Evolutionary conservation across 1,284 basidiomycete species (phyloP).

Genomic region (Ganoderma resinaceum): DNA sequence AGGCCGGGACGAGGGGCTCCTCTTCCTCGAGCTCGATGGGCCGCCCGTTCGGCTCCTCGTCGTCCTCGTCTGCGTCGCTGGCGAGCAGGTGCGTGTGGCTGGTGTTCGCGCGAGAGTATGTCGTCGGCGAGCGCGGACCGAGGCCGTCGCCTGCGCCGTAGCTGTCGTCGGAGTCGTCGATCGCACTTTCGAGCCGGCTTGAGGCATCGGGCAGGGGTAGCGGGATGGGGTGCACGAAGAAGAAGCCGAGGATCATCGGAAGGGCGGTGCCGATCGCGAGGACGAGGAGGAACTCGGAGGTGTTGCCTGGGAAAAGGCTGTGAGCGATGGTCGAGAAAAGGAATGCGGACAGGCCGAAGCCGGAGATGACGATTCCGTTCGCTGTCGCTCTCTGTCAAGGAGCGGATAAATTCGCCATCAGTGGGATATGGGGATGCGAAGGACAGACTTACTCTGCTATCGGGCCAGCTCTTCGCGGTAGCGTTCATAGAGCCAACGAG

Average conservation of each 20-base stretch:
- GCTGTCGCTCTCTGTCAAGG: conserved; percentile 67
- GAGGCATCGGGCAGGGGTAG: conserved; percentile 41
- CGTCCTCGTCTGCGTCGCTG: conserved; percentile 33
- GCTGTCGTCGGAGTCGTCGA: conserved; percentile 23
- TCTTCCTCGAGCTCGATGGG: conserved; percentile 22
- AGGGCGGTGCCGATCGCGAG: conserved; percentile 74
- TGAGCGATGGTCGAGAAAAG: conserved; percentile 77
- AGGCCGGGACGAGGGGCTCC: conserved; percentile 19
- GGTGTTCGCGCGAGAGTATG: conserved; percentile 39
- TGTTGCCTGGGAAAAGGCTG: conserved; percentile 72
- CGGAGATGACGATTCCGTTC: conserved; percentile 78
- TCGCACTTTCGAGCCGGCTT: conserved; percentile 28
- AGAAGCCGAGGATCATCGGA: conserved; percentile 72
- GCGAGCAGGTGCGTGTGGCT: conserved; percentile 39
- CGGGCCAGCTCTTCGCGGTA: conserved; percentile 71
- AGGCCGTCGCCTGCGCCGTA: conserved; percentile 32
- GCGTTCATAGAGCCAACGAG: conserved; percentile 63
- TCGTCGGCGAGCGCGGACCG: conserved; percentile 26
- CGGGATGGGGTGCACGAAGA: conserved; percentile 69
- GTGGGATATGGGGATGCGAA: not conserved
- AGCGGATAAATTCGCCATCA: not conserved
- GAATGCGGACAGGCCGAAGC: conserved; percentile 87
- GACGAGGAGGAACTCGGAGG: conserved; percentile 71
- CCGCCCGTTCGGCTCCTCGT: conserved; percentile 7
- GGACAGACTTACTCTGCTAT: conserved; percentile 49